Evolutionary conservation across 805 yeast species (phyloP).

Genomic region (Torulaspora indica): DNA sequence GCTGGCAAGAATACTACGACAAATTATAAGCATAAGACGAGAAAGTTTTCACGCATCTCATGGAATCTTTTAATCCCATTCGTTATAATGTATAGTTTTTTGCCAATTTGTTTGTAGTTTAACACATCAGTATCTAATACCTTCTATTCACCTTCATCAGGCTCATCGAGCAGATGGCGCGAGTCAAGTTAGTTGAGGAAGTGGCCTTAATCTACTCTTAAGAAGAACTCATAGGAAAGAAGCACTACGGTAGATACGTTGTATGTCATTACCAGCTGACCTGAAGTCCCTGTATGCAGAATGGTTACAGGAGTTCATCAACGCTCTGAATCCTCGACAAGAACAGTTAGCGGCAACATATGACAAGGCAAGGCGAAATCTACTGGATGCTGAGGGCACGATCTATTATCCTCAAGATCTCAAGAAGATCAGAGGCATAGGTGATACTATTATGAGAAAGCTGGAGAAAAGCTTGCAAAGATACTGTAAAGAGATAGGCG

Average conservation of each 20-base stretch:
- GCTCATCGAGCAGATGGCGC: too few relatives aligned
- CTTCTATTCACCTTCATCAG: neutral
- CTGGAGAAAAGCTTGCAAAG: constrained; percentile 44
- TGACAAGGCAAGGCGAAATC: constrained; percentile 50
- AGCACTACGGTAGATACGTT: neutral
- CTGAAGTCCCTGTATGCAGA: constrained; percentile 48
- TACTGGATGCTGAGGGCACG: constrained; percentile 43
- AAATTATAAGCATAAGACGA: constrained; percentile 52
- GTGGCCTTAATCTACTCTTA: too few relatives aligned
- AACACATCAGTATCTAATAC: constrained; percentile 11
- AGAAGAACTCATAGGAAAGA: too few relatives aligned
- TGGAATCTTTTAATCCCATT: constrained; percentile 7
- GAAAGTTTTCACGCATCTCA: constrained; percentile 8
- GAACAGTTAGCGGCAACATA: constrained; percentile 52
- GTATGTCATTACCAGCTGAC: constrained; percentile 44
- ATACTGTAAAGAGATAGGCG: constrained; percentile 55
- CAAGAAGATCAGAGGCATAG: constrained; percentile 58
- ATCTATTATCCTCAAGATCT: constrained; percentile 57
- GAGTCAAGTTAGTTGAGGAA: neutral
- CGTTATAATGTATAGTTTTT: constrained; percentile 13
- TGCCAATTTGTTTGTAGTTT: constrained; percentile 19
- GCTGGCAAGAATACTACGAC: constrained; percentile 98
- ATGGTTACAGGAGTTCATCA: constrained; percentile 56
- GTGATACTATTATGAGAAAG: constrained; percentile 57
- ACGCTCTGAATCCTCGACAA: constrained; percentile 44